Evolutionary conservation across 768 basidiomycete genomes (phyloP).

Genomic region (Podaxis pistillaris): DNA sequence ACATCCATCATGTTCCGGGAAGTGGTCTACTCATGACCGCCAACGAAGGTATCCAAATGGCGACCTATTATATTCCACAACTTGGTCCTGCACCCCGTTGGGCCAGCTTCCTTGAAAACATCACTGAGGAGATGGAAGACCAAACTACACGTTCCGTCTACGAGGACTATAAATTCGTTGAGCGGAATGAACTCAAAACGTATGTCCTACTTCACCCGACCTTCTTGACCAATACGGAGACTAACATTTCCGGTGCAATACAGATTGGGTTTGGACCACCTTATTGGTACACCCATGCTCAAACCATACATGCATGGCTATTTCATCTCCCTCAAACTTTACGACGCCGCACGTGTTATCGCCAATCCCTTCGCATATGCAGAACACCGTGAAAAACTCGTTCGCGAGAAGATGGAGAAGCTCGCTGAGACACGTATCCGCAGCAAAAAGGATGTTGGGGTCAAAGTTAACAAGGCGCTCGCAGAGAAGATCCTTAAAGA

Average conservation of each 20-base stretch:
- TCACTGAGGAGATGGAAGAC: conserved; percentile 98
- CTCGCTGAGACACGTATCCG: conserved; percentile 93
- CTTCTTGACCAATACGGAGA: background rate
- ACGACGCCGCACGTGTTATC: conserved; percentile 93
- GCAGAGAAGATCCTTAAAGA: conserved; percentile 80
- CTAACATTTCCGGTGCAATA: background rate
- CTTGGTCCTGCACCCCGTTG: conserved; percentile 95
- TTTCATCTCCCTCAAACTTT: conserved; percentile 93
- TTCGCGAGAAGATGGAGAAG: conserved; percentile 89
- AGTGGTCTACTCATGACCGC: conserved; percentile 90
- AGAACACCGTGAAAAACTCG: conserved; percentile 87
- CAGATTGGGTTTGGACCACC: conserved; percentile 92
- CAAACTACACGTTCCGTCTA: conserved; percentile 77
- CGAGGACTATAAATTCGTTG: conserved; percentile 97
- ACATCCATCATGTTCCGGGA: conserved; percentile 85
- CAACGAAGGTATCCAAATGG: conserved; percentile 97
- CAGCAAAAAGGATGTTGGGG: conserved; percentile 64
- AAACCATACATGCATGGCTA: conserved; percentile 99
- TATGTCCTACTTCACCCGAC: conserved; percentile 37
- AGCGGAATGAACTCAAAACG: conserved; percentile 81
- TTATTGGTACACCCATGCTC: conserved; percentile 91
- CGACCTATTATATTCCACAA: conserved; percentile 91
- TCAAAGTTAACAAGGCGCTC: conserved; percentile 76
- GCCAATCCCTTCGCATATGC: conserved; percentile 95
- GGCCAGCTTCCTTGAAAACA: conserved; percentile 97